phyloP scores from a whole-genome alignment of 2,329 filamentous ascomycete species.

The Harringtonia lauricola region DNA sequence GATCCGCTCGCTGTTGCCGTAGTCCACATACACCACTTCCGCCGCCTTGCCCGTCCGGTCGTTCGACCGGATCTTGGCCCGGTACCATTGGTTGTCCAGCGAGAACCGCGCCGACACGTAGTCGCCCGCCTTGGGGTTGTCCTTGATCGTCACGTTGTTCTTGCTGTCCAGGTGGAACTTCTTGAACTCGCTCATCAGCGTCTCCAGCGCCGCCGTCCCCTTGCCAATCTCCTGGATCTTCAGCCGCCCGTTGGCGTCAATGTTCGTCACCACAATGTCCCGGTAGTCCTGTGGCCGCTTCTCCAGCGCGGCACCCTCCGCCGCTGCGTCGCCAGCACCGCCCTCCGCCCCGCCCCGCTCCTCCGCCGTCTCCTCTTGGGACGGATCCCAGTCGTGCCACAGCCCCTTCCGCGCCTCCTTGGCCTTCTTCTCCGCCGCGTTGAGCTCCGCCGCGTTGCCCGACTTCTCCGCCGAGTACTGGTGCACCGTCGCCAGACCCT shows the following conservation, averaged over 20 bases:
- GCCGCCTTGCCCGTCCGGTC: conserved; percentile 82
- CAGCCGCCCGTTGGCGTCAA: conserved; percentile 69
- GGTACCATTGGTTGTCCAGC: conserved; percentile 88
- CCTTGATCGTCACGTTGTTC: conserved; percentile 63
- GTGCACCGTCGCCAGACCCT: conserved; percentile 86
- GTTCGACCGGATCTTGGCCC: conserved; percentile 80
- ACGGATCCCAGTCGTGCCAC: conserved; percentile 93
- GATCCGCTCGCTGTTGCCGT: conserved; percentile 84
- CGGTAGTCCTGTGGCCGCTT: conserved; percentile 77
- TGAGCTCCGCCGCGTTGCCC: conserved; percentile 77
- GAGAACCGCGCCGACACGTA: conserved; percentile 86
- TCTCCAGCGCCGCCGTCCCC: conserved; percentile 74
- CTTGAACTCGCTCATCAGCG: conserved; percentile 83
- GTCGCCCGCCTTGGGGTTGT: conserved; percentile 81
- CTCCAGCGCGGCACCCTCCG: conserved; percentile 39
- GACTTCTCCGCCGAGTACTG: conserved; percentile 93
- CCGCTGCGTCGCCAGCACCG: conserved; percentile 34
- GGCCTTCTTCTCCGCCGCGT: conserved; percentile 76
- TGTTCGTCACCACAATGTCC: conserved; percentile 83
- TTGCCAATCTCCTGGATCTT: conserved; percentile 88
- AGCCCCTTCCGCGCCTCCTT: conserved; percentile 82
- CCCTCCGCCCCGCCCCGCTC: conserved; percentile 38
- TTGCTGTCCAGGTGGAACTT: conserved; percentile 78
- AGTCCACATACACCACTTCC: conserved; percentile 91
- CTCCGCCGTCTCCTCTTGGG: conserved; percentile 57